Evolutionary conservation across 352 stramenopile species (phyloP), one percentile per base, ranked within the genome.

Genomic region (Phytophthora brassicae): DNA sequence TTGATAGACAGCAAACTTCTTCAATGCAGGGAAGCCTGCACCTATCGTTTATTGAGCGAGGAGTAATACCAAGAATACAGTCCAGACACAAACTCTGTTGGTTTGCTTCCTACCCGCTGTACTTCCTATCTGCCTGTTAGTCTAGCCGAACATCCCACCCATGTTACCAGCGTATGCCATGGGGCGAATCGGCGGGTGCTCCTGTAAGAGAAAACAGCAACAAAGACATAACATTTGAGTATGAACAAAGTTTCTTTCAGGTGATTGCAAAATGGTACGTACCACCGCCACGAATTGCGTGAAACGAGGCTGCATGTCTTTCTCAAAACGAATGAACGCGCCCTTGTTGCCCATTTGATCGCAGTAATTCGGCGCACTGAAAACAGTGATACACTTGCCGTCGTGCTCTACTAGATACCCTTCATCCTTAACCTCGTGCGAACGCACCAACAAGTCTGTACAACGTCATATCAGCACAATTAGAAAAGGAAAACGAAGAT

Each of bases 341-440:
- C 97, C 98, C 78, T 99, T 99, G 77, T 99, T 99, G 45, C 97
- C 97, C 96, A 99, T 99, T 56, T 97, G 90, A 64, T 98, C 95
- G 74, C 98, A 99, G 76, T 99, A 99, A 73, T 99, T 99, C 11
- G 98, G 97, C 36, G 98, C 98, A 24, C 86, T 98, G 70, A 99
- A 99, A 26, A 99, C 95, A 8, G 97, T 99, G 66, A 99, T 99
- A 59, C 97, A 99, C 71, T 99, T 98, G 50, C 97, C 97, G 46
- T 98, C 96, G 80, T 99, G 98, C 79, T 99, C 97, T 16, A 99
- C 94, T 52, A 99, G 78, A 75, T 99, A 99, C 20, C 98, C 98
- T 67, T 99, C 97, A 70, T 99, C 97, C 70, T 99, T 98, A 43
- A 99, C 97, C 75, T 99, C 98, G 77, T 99, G 98, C 51, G 94